Evolutionary conservation across 371 early-diverging fungal genomes (phyloP), one percentile per base, ranked within the genome.

Genomic region (Quaeritorhiza haematococci): DNA sequence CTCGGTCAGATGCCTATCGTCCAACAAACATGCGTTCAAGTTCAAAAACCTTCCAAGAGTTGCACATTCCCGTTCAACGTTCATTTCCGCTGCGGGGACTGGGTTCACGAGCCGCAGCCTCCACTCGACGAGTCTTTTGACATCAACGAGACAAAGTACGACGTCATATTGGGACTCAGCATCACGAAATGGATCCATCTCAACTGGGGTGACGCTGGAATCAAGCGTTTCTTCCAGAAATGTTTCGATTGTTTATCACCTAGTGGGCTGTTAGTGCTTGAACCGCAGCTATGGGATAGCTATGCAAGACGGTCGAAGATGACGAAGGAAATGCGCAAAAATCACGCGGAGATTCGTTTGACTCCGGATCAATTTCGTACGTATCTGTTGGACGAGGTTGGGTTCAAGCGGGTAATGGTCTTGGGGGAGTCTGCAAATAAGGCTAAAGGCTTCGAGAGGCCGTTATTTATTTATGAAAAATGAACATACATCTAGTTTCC

Each of bases 111-210:
- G 43, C 69, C 73, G 1, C 48, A 59, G 13, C 68, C 71, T 1
- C 33, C 58, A 1, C 5, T 34, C 4, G 26, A 19, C 35, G 15
- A 33, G n/a, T n/a, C n/a, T n/a, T n/a, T n/a, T 32, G 26, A 47
- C 6, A 3, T 7, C 3, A 49, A 59, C n/a, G 52, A 58, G 5
- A 24, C 49, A 3, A 49, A 53, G 26, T 72, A 59, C 56, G 77
- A 78, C 59, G 57, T 61, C 5, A 62, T 80, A 26, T 53, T 78
- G 17, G 72, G 83, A 0, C 66, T 87, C 32, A 80, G 79, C 41
- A 67, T 92, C 15, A 86, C 87, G 3, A 92, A 91, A 63, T 91
- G 91, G 91, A 84, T 92, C 35, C 93, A 92, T 49, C 63, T 93
- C 23, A 79, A 89, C 55, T 63, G 73, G 29, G 91, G 90, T 0